These are phyloP conservation scores for Zoysia matrella DNA, from an alignment of 202 grass and related monocot species.

Conservation along the genomic window DNA sequence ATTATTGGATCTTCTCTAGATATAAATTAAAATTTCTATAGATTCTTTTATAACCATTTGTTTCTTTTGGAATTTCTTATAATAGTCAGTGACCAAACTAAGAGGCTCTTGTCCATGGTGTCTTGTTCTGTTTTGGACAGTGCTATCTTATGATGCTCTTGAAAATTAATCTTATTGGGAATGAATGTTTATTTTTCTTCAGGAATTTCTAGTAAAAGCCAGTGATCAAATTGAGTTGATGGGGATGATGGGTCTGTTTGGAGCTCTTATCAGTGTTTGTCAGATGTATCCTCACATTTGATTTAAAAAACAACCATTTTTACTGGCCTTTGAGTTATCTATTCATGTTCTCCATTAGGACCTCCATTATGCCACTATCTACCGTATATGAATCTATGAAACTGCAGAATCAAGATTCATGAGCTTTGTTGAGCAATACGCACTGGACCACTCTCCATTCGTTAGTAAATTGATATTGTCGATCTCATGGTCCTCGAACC, in stretches of 20 bases:
- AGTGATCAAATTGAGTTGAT: conserved; percentile 74
- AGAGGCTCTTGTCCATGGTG: neutral
- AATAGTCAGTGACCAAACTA: neutral
- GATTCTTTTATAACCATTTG: neutral
- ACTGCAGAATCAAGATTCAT: neutral
- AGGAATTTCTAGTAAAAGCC: conserved; percentile 69
- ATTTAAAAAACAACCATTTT: neutral
- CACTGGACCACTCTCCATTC: neutral
- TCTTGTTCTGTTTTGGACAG: neutral
- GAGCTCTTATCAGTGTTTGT: conserved; percentile 65
- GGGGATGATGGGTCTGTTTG: conserved; percentile 75
- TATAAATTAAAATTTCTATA: neutral
- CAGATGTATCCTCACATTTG: conserved; percentile 63
- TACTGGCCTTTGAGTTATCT: neutral
- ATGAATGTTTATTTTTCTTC: conserved; percentile 11
- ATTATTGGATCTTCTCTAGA: neutral
- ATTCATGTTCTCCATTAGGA: neutral
- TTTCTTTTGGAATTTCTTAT: neutral
- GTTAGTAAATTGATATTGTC: neutral
- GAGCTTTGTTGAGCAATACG: neutral
- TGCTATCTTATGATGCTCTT: neutral
- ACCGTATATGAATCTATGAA: neutral
- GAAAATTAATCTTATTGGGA: neutral
- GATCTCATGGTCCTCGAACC: neutral
- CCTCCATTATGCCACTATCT: neutral